phyloP scores from a whole-genome alignment of 352 stramenopile species.

The Phytophthora meadii region DNA sequence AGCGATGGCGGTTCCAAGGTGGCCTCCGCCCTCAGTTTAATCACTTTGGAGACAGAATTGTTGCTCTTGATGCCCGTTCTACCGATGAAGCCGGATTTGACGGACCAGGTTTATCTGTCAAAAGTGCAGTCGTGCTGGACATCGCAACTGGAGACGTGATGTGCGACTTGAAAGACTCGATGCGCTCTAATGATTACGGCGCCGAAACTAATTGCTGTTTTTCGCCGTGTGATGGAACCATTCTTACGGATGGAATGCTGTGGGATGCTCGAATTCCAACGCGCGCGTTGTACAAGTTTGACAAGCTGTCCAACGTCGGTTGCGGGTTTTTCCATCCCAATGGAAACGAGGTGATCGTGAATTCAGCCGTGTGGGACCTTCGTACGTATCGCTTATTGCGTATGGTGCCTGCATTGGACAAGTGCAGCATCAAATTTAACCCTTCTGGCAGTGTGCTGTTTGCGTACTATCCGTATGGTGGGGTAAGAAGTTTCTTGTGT shows the following conservation, averaged over 20 bases:
- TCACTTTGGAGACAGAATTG: slow-evolving; percentile 77
- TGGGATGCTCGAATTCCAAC: slow-evolving; percentile 81
- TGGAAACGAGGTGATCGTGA: slow-evolving; percentile 90
- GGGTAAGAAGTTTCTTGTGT: slow-evolving; percentile 43
- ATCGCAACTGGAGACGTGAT: slow-evolving; percentile 69
- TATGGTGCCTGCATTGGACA: slow-evolving; percentile 89
- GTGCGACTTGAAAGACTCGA: slow-evolving; percentile 66
- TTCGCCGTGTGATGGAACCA: slow-evolving; percentile 70
- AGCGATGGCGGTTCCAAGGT: slow-evolving; percentile 72
- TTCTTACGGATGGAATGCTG: slow-evolving; percentile 84
- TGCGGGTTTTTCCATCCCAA: slow-evolving; percentile 89
- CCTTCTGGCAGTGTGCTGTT: slow-evolving; percentile 76
- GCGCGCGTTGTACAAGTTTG: slow-evolving; percentile 87
- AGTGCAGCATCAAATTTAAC: slow-evolving; percentile 83
- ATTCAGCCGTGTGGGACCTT: slow-evolving; percentile 91
- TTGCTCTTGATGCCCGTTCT: slow-evolving; percentile 63
- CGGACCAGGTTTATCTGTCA: slow-evolving; percentile 31
- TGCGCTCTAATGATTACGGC: slow-evolving; percentile 78
- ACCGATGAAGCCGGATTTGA: slow-evolving; percentile 44
- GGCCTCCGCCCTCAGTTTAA: slow-evolving; percentile 76
- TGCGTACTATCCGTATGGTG: slow-evolving; percentile 79
- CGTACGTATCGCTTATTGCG: slow-evolving; percentile 86
- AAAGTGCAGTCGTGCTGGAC: slow-evolving; percentile 72
- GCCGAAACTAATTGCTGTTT: slow-evolving; percentile 85
- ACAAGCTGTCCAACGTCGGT: slow-evolving; percentile 87